These are phyloP conservation scores for Podospora pseudocomata DNA, from an alignment of 495 filamentous ascomycete species.

Conservation along the genomic window DNA sequence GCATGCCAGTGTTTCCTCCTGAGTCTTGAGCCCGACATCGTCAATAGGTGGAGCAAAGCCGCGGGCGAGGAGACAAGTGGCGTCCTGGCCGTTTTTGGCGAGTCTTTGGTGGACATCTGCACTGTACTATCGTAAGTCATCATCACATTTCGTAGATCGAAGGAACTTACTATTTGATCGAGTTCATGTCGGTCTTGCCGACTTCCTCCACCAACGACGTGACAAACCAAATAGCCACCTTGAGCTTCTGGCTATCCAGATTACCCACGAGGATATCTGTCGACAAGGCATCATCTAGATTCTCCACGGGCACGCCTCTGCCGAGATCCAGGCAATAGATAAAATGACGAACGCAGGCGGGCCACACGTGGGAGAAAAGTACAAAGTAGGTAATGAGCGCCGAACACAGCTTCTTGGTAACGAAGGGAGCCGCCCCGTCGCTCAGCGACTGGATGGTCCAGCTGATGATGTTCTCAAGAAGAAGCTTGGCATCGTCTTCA, in stretches of 20 bases:
- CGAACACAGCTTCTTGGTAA: slow-evolving; percentile 78
- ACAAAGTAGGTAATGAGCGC: slow-evolving; percentile 77
- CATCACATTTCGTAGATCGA: slow-evolving; percentile 2
- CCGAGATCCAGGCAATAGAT: slow-evolving; percentile 57
- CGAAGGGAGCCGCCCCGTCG: slow-evolving; percentile 58
- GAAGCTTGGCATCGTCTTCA: slow-evolving; percentile 55
- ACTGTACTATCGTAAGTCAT: slow-evolving; percentile 16
- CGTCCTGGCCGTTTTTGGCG: slow-evolving; percentile 49
- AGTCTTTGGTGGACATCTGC: slow-evolving; percentile 49
- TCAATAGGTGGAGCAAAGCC: slow-evolving; percentile 37
- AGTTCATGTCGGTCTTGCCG: slow-evolving; percentile 58
- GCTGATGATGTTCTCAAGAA: slow-evolving; percentile 66
- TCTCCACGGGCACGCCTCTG: slow-evolving; percentile 43
- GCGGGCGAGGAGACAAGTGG: slow-evolving; percentile 44
- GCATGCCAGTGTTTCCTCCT: slow-evolving; percentile 55
- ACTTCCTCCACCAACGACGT: slow-evolving; percentile 72
- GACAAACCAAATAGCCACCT: slow-evolving; percentile 67
- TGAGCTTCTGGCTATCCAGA: slow-evolving; percentile 53
- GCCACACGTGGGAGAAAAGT: slow-evolving; percentile 66
- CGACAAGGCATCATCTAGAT: slow-evolving; percentile 48
- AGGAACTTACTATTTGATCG: slow-evolving; percentile 50
- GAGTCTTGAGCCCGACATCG: slow-evolving; percentile 26
- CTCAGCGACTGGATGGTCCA: slow-evolving; percentile 61
- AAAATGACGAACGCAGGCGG: slow-evolving; percentile 64
- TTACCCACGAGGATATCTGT: slow-evolving; percentile 52